phyloP scores from a whole-genome alignment of 441 rosid species.

The Dalechampia spathulata region DNA sequence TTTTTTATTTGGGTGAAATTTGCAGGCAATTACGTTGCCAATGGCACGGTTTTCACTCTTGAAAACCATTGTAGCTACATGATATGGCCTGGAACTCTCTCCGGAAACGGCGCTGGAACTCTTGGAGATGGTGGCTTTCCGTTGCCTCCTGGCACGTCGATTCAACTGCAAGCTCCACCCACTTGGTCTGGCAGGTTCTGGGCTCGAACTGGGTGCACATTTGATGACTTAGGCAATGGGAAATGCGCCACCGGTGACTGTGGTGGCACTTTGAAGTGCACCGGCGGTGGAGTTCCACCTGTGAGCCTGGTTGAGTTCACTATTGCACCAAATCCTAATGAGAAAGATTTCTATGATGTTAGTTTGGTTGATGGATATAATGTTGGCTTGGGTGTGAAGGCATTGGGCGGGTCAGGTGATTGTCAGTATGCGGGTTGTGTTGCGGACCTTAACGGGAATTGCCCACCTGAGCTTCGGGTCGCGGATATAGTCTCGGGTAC shows the following conservation, averaged over 20 bases:
- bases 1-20: not conserved
- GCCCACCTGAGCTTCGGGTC: constrained; percentile 57
- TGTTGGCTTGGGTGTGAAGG: constrained; percentile 52
- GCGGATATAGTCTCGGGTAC: constrained; percentile 44
- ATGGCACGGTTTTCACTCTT: constrained; percentile 54
- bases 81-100: constrained; percentile 72
- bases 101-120: constrained; percentile 43
- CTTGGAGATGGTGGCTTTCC: constrained; percentile 68
- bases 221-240: constrained; percentile 55
- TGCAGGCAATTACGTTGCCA: constrained; percentile 34
- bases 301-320: constrained; percentile 72
- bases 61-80: constrained; percentile 53
- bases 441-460: constrained; percentile 59
- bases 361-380: constrained; percentile 95
- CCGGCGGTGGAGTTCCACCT: constrained; percentile 68
- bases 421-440: constrained; percentile 82
- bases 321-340: constrained; percentile 27
- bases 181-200: constrained; percentile 80
- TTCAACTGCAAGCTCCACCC: constrained; percentile 44
- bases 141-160: constrained; percentile 42
- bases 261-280: constrained; percentile 59
- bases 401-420: constrained; percentile 61
- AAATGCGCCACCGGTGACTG: constrained; percentile 82
- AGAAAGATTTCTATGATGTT: constrained; percentile 80
- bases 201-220: constrained; percentile 71